Evolutionary conservation across 345 rosid genomes (phyloP).

Genomic region (Ricinus communis): DNA sequence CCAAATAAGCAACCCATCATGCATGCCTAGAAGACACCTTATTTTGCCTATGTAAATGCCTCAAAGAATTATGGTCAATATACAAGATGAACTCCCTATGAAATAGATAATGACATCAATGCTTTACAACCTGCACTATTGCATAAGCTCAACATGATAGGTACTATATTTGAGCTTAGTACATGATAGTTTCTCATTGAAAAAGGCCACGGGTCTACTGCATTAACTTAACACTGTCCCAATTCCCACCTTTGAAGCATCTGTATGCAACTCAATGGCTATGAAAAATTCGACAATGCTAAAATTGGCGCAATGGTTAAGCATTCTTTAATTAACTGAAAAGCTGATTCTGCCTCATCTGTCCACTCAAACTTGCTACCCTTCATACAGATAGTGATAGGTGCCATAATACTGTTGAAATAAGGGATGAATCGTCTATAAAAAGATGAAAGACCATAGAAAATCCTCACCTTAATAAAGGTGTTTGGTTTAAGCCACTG

Average conservation of each 20-base stretch:
- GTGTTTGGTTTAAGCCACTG: neutral
- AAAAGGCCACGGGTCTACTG: no score
- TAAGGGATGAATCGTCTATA: neutral
- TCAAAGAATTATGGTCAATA: neutral
- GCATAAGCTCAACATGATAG: neutral
- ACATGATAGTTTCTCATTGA: no score
- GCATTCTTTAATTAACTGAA: neutral
- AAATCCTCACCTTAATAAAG: neutral
- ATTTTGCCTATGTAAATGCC: neutral
- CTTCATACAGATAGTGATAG: neutral
- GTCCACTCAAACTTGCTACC: neutral
- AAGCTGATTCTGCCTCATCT: neutral
- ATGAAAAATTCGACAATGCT: neutral
- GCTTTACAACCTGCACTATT: neutral
- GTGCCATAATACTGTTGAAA: neutral
- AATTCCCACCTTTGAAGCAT: no score
- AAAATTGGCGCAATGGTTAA: neutral
- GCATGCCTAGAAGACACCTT: neutral
- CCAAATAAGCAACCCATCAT: no score
- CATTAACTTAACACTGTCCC: no score
- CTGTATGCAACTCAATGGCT: no score
- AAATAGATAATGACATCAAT: neutral
- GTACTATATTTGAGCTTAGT: no score
- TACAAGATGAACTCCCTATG: neutral
- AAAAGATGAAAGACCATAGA: neutral